Evolutionary conservation across 768 basidiomycete genomes (phyloP).

Genomic region (Imleria badia): DNA sequence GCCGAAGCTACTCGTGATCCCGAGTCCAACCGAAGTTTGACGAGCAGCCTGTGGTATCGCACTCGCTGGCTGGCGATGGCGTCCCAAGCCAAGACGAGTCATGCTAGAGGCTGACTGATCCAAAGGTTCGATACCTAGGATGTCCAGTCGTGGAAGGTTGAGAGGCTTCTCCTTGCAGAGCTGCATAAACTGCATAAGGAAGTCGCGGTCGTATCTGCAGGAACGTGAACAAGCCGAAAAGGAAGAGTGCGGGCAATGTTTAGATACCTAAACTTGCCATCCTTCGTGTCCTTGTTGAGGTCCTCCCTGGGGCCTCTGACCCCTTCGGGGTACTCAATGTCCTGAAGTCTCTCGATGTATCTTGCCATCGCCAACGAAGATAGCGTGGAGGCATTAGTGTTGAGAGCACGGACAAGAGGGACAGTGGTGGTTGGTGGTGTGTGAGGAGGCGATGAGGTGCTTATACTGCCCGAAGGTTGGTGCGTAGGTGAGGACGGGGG

Average conservation of each 20-base stretch:
- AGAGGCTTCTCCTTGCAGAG: slow-evolving; percentile 96
- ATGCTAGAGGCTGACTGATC: slow-evolving; percentile 52
- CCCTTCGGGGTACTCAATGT: slow-evolving; percentile 79
- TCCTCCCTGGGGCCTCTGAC: slow-evolving; percentile 80
- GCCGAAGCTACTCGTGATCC: slow-evolving; percentile 30
- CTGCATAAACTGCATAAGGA: slow-evolving; percentile 94
- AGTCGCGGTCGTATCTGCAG: slow-evolving; percentile 90
- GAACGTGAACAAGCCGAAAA: slow-evolving; percentile 7
- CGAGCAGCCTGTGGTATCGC: slow-evolving; percentile 45
- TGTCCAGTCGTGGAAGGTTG: slow-evolving; percentile 82
- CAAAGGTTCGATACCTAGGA: slow-evolving; percentile 84
- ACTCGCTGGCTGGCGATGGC: slow-evolving; percentile 48
- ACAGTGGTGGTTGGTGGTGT: slow-evolving; percentile 57
- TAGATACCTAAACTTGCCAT: slow-evolving; percentile 83
- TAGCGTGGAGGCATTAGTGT: slow-evolving; percentile 56
- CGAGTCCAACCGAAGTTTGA: slow-evolving; percentile 51
- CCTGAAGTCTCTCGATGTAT: slow-evolving; percentile 77
- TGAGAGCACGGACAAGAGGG: slow-evolving; percentile 47
- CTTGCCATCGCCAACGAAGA: slow-evolving; percentile 80
- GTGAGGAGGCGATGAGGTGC: slow-evolving; percentile 60
- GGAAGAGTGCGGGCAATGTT: not conserved
- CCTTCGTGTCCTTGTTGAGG: slow-evolving; percentile 79
- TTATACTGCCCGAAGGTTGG: slow-evolving; percentile 45
- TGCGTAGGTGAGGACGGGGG: slow-evolving; percentile 45
- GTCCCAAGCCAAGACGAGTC: slow-evolving; percentile 64